A percentile compares a stretch with the other conserved stretches of the same genome.
phyloP scores from a whole-genome alignment of 108 stramenopile genomes.

The Discostella pseudostelligera region DNA sequence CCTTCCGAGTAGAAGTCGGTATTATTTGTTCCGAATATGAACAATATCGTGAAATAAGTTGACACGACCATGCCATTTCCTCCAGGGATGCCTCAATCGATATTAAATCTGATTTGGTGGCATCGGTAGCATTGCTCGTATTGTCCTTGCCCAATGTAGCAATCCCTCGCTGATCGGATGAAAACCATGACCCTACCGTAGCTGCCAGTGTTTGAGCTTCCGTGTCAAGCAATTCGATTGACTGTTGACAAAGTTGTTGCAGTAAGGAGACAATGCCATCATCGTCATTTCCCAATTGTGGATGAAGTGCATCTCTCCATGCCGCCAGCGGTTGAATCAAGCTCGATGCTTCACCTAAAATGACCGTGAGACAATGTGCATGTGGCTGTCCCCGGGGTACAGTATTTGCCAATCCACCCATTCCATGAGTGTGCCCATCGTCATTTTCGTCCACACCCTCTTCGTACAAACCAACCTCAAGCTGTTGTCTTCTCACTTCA shows the following conservation, averaged over 20 bases:
- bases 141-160: slow-evolving; percentile 18
- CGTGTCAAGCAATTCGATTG: slow-evolving; percentile 59
- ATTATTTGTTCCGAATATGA: slow-evolving; percentile 28
- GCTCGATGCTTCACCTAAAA: slow-evolving; percentile 71
- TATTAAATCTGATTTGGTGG: slow-evolving; percentile 25
- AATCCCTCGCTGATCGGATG: slow-evolving; percentile 51
- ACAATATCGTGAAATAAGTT: slow-evolving; percentile 70
- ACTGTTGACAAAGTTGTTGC: slow-evolving; percentile 45
- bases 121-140: neutral
- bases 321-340: slow-evolving; percentile 78
- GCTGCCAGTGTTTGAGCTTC: slow-evolving; percentile 66
- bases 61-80: slow-evolving; percentile 80
- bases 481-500: slow-evolving; percentile 30
- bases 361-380: slow-evolving; percentile 61
- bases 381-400: slow-evolving; percentile 49
- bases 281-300: slow-evolving; percentile 14
- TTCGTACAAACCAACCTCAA: slow-evolving; percentile 33
- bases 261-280: slow-evolving; percentile 13
- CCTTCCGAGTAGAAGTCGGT: neutral
- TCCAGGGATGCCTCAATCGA: slow-evolving; percentile 66
- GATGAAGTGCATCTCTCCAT: slow-evolving; percentile 63
- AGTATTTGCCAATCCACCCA: slow-evolving; percentile 8
- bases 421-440: slow-evolving; percentile 40
- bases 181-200: slow-evolving; percentile 72
- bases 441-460: slow-evolving; percentile 38